phyloP scores from a whole-genome alignment of 2,329 filamentous ascomycete species.

The Orbilia blumenaviensis region DNA sequence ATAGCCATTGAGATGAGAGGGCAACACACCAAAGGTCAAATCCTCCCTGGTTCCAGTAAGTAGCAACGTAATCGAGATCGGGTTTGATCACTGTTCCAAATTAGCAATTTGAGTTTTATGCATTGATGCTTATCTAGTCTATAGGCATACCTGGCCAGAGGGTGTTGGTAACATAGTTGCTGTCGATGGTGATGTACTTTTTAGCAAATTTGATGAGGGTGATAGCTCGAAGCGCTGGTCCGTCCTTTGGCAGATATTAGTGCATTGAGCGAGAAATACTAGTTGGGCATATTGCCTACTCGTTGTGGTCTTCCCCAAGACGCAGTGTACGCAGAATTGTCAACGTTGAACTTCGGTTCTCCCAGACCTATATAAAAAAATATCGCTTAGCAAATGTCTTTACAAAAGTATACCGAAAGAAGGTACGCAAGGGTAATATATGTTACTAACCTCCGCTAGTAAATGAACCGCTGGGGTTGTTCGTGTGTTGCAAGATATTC shows the following conservation, averaged over 20 bases:
- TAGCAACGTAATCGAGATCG: conserved; percentile 63
- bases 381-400: conserved; percentile 49
- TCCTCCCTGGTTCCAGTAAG: conserved; percentile 61
- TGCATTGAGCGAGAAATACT: background rate
- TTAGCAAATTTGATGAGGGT: conserved; percentile 62
- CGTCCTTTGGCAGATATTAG: conserved; percentile 57
- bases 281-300: background rate
- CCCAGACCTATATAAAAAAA: conserved; percentile 59
- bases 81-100: conserved; percentile 58
- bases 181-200: conserved; percentile 60
- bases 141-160: conserved; percentile 59
- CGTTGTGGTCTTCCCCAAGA: conserved; percentile 63
- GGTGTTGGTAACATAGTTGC: conserved; percentile 58
- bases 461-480: conserved; percentile 57
- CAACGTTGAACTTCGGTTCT: conserved; percentile 62
- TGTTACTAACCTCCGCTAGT: conserved; percentile 29
- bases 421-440: too few species aligned
- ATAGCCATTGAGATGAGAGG: background rate
- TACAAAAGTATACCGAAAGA: background rate
- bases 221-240: conserved; percentile 63
- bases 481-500: conserved; percentile 24
- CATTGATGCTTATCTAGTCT: background rate
- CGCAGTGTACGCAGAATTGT: conserved; percentile 59
- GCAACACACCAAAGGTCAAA: conserved; percentile 63
- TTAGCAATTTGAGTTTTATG: background rate